These are phyloP conservation scores for Coemansia sp. DNA, from an alignment of 192 early-diverging fungal genomes.

Conservation along the genomic window DNA sequence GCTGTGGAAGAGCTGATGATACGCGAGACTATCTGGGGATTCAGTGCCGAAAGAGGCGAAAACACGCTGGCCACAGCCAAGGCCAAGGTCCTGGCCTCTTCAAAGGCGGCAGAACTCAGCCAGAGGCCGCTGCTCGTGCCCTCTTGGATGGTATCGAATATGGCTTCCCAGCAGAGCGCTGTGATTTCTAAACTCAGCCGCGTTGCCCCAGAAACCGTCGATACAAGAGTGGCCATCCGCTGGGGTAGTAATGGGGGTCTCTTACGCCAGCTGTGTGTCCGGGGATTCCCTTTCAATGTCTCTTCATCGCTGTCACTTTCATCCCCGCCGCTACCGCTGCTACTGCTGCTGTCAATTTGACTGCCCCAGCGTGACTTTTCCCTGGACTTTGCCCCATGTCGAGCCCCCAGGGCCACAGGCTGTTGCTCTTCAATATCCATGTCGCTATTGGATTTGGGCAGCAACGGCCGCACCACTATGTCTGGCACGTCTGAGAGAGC, in stretches of 20 bases:
- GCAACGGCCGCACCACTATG: too few species aligned
- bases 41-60: conserved; percentile 39
- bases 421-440: too few species aligned
- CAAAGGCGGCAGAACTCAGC: conserved; percentile 37
- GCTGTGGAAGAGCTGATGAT: conserved; percentile 32
- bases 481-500: too few species aligned
- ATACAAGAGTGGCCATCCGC: conserved; percentile 40
- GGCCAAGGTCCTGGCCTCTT: conserved; percentile 28
- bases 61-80: conserved; percentile 22
- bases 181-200: conserved; percentile 47
- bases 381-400: neutral
- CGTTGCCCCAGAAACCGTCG: conserved; percentile 37
- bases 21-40: conserved; percentile 41
- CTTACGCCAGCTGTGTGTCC: conserved; percentile 24
- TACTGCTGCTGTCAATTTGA: neutral
- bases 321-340: conserved; percentile 1
- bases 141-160: conserved; percentile 46
- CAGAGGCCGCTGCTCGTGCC: conserved; percentile 37
- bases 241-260: conserved; percentile 43
- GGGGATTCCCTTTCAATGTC: too few species aligned
- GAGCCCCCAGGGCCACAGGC: too few species aligned
- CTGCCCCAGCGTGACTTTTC: too few species aligned
- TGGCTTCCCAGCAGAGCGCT: conserved; percentile 44
- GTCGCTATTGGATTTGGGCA: too few species aligned
- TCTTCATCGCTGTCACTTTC: neutral